Conservation (phyloP, 805 yeast genomes). For the Zygosaccharomyces rouxii region DNA sequence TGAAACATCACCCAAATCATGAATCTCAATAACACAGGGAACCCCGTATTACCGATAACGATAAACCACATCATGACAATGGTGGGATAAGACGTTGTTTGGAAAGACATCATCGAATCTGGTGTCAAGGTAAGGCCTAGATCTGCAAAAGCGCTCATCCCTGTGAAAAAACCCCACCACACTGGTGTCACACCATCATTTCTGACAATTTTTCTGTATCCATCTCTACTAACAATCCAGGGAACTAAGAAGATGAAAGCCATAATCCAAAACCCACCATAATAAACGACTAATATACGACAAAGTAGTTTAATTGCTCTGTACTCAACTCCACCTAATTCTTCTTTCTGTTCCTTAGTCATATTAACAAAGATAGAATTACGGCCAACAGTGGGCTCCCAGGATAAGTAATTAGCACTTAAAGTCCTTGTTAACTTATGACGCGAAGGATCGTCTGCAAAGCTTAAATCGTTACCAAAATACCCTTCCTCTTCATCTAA, state of each 20-base stretch:
- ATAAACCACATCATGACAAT: conserved; percentile 64
- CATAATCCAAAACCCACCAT: conserved; percentile 68
- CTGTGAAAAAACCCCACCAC: conserved; percentile 93
- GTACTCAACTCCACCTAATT: conserved; percentile 95
- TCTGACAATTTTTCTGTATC: conserved; percentile 44
- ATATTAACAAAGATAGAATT: conserved; percentile 86
- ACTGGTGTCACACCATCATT: conserved; percentile 63
- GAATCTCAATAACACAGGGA: conserved; percentile 78
- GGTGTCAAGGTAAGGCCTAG: conserved; percentile 80
- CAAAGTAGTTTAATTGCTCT: conserved; percentile 77
- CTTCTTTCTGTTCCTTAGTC: conserved; percentile 81
- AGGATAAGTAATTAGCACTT: conserved; percentile 71
- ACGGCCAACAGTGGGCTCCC: conserved; percentile 88
- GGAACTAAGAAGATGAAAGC: conserved; percentile 52
- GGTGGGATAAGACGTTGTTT: conserved; percentile 58
- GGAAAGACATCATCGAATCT: conserved; percentile 69
- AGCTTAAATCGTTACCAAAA: conserved; percentile 27
- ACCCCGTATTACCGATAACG: conserved; percentile 91
- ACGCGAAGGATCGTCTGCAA: conserved; percentile 9
- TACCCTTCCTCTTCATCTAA: conserved; percentile 35
- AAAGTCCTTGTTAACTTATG: conserved; percentile 32
- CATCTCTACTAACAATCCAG: conserved; percentile 47
- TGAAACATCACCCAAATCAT: conserved; percentile 77
- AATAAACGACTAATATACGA: conserved; percentile 59
- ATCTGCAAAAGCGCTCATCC: conserved; percentile 78